Evolutionary conservation across 345 rosid genomes (phyloP), one percentile per base, ranked within the genome.

Genomic region (Noccaea caerulescens): DNA sequence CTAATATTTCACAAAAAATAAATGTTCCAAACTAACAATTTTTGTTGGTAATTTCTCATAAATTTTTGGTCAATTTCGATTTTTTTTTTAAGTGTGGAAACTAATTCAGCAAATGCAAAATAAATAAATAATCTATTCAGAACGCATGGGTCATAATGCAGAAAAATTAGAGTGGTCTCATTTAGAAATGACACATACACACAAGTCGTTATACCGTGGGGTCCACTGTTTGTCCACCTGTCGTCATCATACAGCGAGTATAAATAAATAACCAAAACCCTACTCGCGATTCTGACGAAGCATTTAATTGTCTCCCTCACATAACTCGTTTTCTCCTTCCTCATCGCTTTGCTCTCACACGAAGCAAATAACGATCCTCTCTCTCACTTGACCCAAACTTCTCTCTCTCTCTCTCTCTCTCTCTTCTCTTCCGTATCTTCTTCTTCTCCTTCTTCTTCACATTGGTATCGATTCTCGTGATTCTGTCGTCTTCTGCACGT

Each of bases 271-370:
- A 10, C 1, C 10, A 27, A 73, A 73, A 52, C 63, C 72, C 49
- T 74, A 66, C 63, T 74, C 77, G 54, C 78, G 56, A 42, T 58
- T 66, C 72, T 58, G 47, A 58, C 54, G 45, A 12, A 58, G 49
- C 75, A 69, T 76, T 76, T 39, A 70, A 58, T 27, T 12, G 4
- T 61, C 30, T 42, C 55, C 72, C 16, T 45, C 72, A 39, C 9
- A 39, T 39, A 33, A 34, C 55, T 55, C 68, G 49, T 11, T 52
- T 62, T 77, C 12, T 53, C 71, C 58, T 44, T 63, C 55, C 16
- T 34, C 51, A 8, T 65, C 80, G 73, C 88, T 79, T 92, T 86
- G 94, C 98, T 88, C 88, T 68, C 81, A 71, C 77, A 33, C 45
- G 79, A 88, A 85, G 96, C 75, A 69, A 78, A 92, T 73, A 82